Evolutionary conservation across 805 yeast species (phyloP), one percentile per base, ranked within the genome.

Genomic region (Soucietia sequanensis): DNA sequence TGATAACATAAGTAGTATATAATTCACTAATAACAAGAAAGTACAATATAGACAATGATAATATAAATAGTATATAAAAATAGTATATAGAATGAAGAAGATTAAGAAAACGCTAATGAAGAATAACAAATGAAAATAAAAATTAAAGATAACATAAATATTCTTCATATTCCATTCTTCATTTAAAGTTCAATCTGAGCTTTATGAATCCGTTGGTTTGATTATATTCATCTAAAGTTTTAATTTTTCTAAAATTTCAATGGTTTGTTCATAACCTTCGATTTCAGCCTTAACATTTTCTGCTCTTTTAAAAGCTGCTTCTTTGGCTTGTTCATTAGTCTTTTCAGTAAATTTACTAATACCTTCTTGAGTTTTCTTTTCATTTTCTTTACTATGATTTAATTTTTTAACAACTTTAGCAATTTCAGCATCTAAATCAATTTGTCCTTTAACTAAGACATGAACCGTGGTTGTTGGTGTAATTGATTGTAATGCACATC

Each of bases 371-470:
- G 86, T 72, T 53, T 76, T 74, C 43, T 71, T 73, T 54, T 77
- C 75, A 43, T 77, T 65, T 50, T 77, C 81, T 47, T 67, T 61
- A 28, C 82, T 76, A 61, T 82, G 84, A 41, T 62, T 74, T 52
- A 90, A 72, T 70, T 85, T 91, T 75, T 78, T 79, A 52, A 70
- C 62, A 24, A 89, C 93, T 75, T 91, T 93, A 48, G 70, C 56
- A 52, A 93, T 85, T 68, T 93, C 98, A 37, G 84, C 84, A 52
- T 89, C 97, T 48, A 90, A 76, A 61, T 91, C 97, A 48, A 93
- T 81, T 58, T 84, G 90, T 35, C 98, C 99, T 73, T 88, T 90
- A 38, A 91, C 96, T 58, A 93, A 73, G 20, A 91, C 78, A 53
- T 88, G 96, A 14, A 90, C 98, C 41, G 80, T 82, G 58, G 87